These are phyloP conservation scores for Dactylonectria macrodidyma DNA, from an alignment of 2,329 filamentous ascomycete species.

Conservation along the genomic window DNA sequence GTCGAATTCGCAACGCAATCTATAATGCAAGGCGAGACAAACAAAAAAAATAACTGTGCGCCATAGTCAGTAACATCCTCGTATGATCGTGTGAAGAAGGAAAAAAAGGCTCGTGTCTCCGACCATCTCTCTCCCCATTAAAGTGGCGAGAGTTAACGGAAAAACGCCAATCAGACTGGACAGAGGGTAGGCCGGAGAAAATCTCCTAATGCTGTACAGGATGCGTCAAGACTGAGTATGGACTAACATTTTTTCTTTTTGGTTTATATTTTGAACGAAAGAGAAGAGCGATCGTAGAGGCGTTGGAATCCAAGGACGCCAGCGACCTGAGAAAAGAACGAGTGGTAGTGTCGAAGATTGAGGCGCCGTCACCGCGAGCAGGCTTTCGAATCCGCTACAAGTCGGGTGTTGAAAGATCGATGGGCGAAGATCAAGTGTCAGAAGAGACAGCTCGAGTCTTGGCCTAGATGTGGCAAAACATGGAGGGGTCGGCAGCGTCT, in stretches of 20 bases:
- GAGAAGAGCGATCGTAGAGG: conserved; percentile 55
- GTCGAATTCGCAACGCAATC: conserved; percentile 29
- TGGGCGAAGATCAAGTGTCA: conserved; percentile 50
- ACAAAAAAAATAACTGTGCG: conserved; percentile 28
- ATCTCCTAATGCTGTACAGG: conserved; percentile 25
- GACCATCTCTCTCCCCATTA: not conserved
- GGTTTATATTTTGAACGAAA: conserved; percentile 41
- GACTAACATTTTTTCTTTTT: conserved; percentile 45
- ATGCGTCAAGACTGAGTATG: conserved; percentile 21
- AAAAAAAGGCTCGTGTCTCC: not conserved
- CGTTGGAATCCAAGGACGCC: conserved; percentile 67
- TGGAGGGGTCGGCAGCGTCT: conserved; percentile 46
- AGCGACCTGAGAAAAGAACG: conserved; percentile 65
- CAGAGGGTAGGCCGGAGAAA: conserved; percentile 1
- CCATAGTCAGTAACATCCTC: conserved; percentile 5
- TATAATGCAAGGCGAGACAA: conserved; percentile 34
- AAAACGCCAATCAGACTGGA: not conserved
- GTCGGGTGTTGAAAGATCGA: conserved; percentile 37
- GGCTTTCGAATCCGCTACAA: conserved; percentile 46
- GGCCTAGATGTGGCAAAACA: conserved; percentile 52
- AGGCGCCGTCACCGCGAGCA: conserved; percentile 65
- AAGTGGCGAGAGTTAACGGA: not conserved
- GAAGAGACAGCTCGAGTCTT: conserved; percentile 51
- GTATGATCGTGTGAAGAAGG: not conserved
- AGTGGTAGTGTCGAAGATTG: conserved; percentile 57